Base-by-base conservation (phyloP, 495 filamentous ascomycete genomes). In the Aspergillus kassunensis region DNA sequence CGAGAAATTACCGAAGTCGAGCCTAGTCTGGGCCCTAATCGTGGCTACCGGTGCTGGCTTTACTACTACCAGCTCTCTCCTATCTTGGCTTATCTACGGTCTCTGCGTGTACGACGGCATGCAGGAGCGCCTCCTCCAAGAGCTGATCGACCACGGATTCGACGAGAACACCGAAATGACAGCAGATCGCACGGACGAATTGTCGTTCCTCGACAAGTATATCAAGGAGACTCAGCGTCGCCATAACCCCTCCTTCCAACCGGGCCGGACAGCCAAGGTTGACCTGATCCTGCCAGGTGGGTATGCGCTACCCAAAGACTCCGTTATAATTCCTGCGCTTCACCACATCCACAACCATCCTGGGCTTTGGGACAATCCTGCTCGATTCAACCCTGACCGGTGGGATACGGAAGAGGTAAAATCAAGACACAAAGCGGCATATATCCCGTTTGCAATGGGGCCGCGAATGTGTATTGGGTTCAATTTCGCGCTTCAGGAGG, bases 141-240 rank as follows among this genome's bases (percentile, higher is more conserved):
- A 81, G 33, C 56, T 82, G 11, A 63, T 81, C 55, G 76, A 82
- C 61, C 50, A 78, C 51, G 77, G 62, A 19, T 58, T 70, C 20
- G 57, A 57, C 19, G 62, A 62, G 13, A 49, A 76, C 10, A 77
- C 66, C 0, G 48, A 64, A 13, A 55, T 67, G 16, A 70, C 71
- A 0, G 57, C 71, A 2, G 77, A 80, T 12, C 20, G 70, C 1
- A 65, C 70, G 0, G 66, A 73, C 16, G 48, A 49, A 11, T 61
- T 82, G 12, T 47, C 53, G 1, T 80, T 74, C 53, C 67, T 79
- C n/a, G 79, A 80, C 50, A 75, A 73, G 18, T 80, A 72, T 56
- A 66, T 84, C 68, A 81, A 84, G 61, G 80, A 83, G 58, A 75
- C 69, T 0, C 80, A 79, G 51, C 71, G 80, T 2, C 65, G 70